Evolutionary conservation across 805 yeast species (phyloP), one percentile per base, ranked within the genome.

Genomic region (Yarrowia sp.): DNA sequence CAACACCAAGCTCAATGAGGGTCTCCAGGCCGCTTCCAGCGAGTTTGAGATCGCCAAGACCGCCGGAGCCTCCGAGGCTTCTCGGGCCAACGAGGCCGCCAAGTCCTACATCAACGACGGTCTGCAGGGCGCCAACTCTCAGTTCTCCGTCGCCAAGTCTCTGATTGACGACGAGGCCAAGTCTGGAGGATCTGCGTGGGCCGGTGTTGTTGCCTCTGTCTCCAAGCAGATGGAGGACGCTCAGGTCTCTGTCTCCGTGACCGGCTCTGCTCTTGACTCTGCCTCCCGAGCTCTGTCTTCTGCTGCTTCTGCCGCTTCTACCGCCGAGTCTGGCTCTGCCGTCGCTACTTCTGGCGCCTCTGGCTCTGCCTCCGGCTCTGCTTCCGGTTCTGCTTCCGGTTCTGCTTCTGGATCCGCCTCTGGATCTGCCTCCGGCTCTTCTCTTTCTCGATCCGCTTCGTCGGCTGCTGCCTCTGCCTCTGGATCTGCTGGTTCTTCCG

Each of bases 131-230:
- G 61, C 61, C 47, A 36, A 39, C 61, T 27, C 36, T 7, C 38
- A 55, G 47, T 55, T 55, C 31, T 38, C 61, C 16, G 61, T 39
- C 10, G 61, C 38, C 47, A 27, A 39, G 36, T 55, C 61, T 8
- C 35, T 38, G 22, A 55, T 55, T 29, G 61, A 55, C 38, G 61
- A 55, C n/a, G 47, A 55, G 61, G 61, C 61, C 61, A 55, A 55
- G 47, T 19, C 47, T 31, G 58, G 58, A 16, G 61, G 38, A 1
- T 38, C 47, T 7, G 47, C 46, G 6, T 55, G 61, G 61, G 5
- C 35, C 21, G 61, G 38, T 6, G 25, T 55, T n/a, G 36, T 38
- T 14, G 61, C 61, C 36, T 27, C 46, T 18, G 47, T 55, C 27
- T 38, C 61, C 21, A 55, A 55, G 29, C 35, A 55, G 58, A 16